Conservation (phyloP, 371 early-diverging fungal species). For the Capillidium rhysosporum region DNA sequence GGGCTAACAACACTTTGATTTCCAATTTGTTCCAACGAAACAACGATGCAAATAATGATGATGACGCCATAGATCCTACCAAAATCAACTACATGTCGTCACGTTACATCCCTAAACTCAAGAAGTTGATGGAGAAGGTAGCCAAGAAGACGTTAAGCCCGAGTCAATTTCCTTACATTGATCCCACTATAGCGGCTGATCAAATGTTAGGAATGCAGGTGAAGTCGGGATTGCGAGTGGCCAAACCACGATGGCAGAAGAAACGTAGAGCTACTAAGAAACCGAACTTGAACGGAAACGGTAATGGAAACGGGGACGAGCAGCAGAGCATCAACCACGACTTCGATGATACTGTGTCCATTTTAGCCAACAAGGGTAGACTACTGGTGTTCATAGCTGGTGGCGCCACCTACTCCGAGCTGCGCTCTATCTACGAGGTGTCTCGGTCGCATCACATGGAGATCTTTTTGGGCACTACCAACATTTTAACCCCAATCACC, state of each 20-base stretch:
- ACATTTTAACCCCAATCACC: neutral
- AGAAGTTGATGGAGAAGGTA: neutral
- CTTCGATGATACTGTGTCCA: neutral
- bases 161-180: neutral
- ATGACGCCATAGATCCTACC: neutral
- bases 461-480: conserved; percentile 43
- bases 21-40: neutral
- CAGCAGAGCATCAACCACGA: neutral
- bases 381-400: conserved; percentile 65
- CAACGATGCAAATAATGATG: neutral
- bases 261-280: neutral
- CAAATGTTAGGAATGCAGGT: neutral
- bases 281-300: too few relatives aligned
- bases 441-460: conserved; percentile 43
- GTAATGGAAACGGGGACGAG: neutral
- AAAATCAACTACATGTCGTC: neutral
- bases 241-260: neutral
- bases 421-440: conserved; percentile 67
- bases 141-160: neutral
- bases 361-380: neutral
- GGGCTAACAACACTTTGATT: neutral
- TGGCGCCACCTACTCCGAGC: conserved; percentile 82
- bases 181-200: neutral
- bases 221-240: neutral
- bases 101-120: neutral